Evolutionary conservation across 352 stramenopile species (phyloP).

Genomic region (Globisporangium abappressorium): DNA sequence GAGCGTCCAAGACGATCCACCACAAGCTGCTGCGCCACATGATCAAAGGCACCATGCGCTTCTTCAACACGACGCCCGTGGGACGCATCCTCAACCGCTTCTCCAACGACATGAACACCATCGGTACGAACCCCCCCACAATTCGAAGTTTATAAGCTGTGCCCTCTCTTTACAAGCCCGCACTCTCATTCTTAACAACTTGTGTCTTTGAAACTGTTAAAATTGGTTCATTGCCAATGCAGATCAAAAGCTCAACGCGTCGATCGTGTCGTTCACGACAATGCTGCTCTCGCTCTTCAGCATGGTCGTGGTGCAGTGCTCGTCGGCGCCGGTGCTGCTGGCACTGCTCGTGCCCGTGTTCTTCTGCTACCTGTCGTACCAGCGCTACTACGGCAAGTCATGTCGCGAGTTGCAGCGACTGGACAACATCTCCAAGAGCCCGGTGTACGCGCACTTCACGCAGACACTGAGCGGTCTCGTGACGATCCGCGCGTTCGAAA

Average conservation of each 20-base stretch:
- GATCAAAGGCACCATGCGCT: slow-evolving; percentile 78
- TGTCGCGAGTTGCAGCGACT: slow-evolving; percentile 67
- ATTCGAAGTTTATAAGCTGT: not conserved
- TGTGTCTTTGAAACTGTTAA: not conserved
- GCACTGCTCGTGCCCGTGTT: slow-evolving; percentile 62
- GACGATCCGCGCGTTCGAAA: slow-evolving; percentile 68
- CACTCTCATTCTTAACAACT: not conserved
- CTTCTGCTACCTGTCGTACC: slow-evolving; percentile 58
- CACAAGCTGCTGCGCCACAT: slow-evolving; percentile 54
- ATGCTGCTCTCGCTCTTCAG: slow-evolving; percentile 48
- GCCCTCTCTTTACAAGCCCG: not conserved
- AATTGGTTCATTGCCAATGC: slow-evolving; percentile 2
- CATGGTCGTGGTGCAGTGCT: slow-evolving; percentile 52
- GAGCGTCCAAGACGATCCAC: slow-evolving; percentile 65
- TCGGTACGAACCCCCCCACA: slow-evolving; percentile 30
- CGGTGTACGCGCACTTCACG: slow-evolving; percentile 91
- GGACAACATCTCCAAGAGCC: slow-evolving; percentile 63
- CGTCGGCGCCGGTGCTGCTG: slow-evolving; percentile 42
- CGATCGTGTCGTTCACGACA: slow-evolving; percentile 42
- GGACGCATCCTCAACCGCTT: slow-evolving; percentile 81
- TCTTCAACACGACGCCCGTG: slow-evolving; percentile 82
- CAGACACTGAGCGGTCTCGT: slow-evolving; percentile 84
- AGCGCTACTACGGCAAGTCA: slow-evolving; percentile 64
- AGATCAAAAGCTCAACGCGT: slow-evolving; percentile 60
- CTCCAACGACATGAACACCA: slow-evolving; percentile 62